Conservation (phyloP, 73 alveolate species). For the Halteria grandinella region DNA sequence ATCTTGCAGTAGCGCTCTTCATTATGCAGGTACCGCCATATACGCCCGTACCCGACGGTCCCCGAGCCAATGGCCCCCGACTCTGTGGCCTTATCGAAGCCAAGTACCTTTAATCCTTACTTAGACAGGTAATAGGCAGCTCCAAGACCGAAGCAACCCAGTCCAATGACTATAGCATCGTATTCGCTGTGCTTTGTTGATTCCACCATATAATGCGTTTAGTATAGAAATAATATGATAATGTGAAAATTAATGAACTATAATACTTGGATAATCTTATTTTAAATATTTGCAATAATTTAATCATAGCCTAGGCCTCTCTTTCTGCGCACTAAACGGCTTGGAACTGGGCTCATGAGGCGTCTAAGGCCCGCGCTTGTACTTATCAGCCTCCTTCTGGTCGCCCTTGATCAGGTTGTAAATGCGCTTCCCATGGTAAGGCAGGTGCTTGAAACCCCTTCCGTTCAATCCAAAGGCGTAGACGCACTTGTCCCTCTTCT, state of each 20-base stretch:
- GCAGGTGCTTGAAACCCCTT: conserved; percentile 67
- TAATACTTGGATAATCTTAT: no score
- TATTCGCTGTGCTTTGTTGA: not conserved
- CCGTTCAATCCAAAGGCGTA: conserved; percentile 66
- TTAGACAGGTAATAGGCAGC: conserved; percentile 49
- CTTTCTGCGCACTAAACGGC: no score
- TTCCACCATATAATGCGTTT: no score
- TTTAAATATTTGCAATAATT: no score
- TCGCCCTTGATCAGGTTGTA: conserved; percentile 25
- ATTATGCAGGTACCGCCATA: conserved; percentile 37
- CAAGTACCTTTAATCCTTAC: conserved; percentile 19
- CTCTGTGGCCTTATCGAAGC: conserved; percentile 24
- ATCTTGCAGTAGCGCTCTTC: conserved; percentile 27
- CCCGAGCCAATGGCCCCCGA: conserved; percentile 56
- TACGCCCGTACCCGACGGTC: conserved; percentile 45
- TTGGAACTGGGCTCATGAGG: no score
- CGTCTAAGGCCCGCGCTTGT: conserved; percentile 19
- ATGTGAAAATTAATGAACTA: no score
- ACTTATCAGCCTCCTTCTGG: conserved; percentile 33
- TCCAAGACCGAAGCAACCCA: conserved; percentile 55
- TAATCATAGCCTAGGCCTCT: no score
- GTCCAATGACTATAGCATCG: conserved; percentile 54
- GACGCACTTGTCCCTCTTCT: conserved; percentile 35
- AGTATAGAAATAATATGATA: no score
- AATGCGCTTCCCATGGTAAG: conserved; percentile 61